Evolutionary conservation across 2,329 filamentous ascomycete genomes (phyloP).

Genomic region (Teratosphaeria epicoccoides): DNA sequence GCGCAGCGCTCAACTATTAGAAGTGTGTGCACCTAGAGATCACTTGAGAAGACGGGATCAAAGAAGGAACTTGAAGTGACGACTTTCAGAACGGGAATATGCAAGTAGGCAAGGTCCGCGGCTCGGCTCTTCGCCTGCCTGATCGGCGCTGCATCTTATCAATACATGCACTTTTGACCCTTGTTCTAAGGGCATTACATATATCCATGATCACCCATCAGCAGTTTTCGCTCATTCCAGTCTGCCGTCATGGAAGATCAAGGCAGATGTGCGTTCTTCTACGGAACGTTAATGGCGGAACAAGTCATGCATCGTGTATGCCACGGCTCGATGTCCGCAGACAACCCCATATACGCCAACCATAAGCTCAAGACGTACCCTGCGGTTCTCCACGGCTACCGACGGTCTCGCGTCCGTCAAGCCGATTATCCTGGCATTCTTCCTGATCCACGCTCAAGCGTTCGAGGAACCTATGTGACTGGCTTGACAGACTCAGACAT

Average conservation of each 20-base stretch:
- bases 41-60: neutral
- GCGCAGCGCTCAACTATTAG: too few species aligned
- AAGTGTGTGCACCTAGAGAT: neutral
- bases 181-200: neutral
- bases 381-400: constrained; percentile 63
- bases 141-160: too few species aligned
- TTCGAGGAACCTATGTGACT: constrained; percentile 65
- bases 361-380: constrained; percentile 54
- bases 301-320: constrained; percentile 79
- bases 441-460: constrained; percentile 33
- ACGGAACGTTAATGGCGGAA: constrained; percentile 68
- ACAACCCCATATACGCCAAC: constrained; percentile 36
- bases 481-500: constrained; percentile 72
- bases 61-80: too few species aligned
- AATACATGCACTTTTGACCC: too few species aligned
- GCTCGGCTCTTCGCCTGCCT: neutral
- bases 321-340: constrained; percentile 47
- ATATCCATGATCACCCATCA: too few species aligned
- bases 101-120: too few species aligned
- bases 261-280: constrained; percentile 50
- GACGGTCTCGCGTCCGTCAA: constrained; percentile 55
- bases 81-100: too few species aligned
- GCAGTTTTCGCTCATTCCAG: too few species aligned
- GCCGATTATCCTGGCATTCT: constrained; percentile 78
- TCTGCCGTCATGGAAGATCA: constrained; percentile 1